Base-by-base conservation (phyloP, 1,139 yeast genomes). In the Saccharomyces hybrid region DNA sequence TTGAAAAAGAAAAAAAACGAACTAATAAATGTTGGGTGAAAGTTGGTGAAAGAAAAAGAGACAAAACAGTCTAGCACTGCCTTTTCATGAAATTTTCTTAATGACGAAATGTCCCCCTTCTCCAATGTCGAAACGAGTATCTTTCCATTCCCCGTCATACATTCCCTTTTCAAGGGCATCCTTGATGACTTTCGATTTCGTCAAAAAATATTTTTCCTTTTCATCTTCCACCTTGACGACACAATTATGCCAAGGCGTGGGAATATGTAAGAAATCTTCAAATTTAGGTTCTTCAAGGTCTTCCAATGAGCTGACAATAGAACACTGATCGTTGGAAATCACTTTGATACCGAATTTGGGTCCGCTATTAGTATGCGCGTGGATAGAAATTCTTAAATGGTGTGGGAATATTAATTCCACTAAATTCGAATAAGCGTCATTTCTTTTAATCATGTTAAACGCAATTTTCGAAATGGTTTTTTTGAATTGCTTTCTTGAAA, bases 211-310 rank as follows among this genome's bases (percentile, higher is more conserved):
- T 28, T 58, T 59, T 11, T 64, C 61, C 21, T 50, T 51, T 9
- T 61, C 58, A 47, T 61, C 64, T n/a, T 75, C 67, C 51, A 79
- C 69, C 51, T 75, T 74, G 31, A 79, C 78, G 21, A 81, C 76
- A 53, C 81, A 72, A 62, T 82, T 82, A 66, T 81, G 86, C 86
- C 86, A 82, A 47, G 86, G 86, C 0, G 86, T 81, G 49, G 86
- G 86, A 56, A 82, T 80, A 62, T 82, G 86, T 56, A 82, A 73
- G 58, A 79, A 71, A 59, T 79, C 84, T 44, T 72, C 76, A 61
- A 66, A 73, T 28, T 61, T 61, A 4, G 75, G 76, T 55, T 76
- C 79, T 32, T 67, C 71, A 29, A 67, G 62, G n/a, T 69, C 70
- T 41, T 70, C 70, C 48, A 75, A 62, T 14, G 71, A 66, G 51